These are phyloP conservation scores for Anthracocystis walkeri DNA, from an alignment of 1,284 basidiomycete genomes.

Conservation along the genomic window DNA sequence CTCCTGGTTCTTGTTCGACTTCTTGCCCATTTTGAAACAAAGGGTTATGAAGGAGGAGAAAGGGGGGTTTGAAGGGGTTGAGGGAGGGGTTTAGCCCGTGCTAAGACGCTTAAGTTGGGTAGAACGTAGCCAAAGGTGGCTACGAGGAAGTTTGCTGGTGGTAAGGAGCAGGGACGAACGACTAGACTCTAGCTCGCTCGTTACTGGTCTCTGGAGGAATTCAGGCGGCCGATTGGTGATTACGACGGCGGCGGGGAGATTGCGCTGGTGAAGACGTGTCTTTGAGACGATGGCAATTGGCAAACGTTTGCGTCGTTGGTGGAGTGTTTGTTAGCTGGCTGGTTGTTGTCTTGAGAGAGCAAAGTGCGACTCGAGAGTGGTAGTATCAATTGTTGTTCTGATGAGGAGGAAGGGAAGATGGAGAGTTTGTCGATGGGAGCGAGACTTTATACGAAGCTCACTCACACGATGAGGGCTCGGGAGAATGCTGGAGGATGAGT, in stretches of 20 bases:
- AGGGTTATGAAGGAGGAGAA: conserved; percentile 16
- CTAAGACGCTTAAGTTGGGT: conserved; percentile 39
- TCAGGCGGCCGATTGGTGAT: conserved; percentile 37
- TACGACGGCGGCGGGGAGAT: conserved; percentile 30
- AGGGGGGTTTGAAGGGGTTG: conserved; percentile 9
- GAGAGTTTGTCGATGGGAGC: conserved; percentile 1
- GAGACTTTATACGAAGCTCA: conserved; percentile 32
- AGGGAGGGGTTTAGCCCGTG: conserved; percentile 22
- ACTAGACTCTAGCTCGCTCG: conserved; percentile 42
- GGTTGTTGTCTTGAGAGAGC: conserved; percentile 23
- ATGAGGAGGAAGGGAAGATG: conserved; percentile 23
- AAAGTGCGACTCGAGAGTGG: conserved; percentile 30
- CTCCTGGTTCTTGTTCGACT: conserved; percentile 56
- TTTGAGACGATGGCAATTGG: conserved; percentile 25
- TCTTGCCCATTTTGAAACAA: conserved; percentile 56
- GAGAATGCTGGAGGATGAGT: conserved; percentile 16
- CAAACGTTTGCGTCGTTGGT: conserved; percentile 43
- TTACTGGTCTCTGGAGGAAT: conserved; percentile 16
- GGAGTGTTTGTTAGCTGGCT: conserved; percentile 30
- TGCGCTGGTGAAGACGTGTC: conserved; percentile 25
- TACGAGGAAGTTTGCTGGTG: conserved; percentile 39
- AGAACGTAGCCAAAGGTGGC: conserved; percentile 26
- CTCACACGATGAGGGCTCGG: conserved; percentile 11
- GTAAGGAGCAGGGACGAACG: conserved; percentile 39
- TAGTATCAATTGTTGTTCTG: conserved; percentile 23